Conservation (phyloP, 2,329 filamentous ascomycete genomes). For the Massarina eburnea region DNA sequence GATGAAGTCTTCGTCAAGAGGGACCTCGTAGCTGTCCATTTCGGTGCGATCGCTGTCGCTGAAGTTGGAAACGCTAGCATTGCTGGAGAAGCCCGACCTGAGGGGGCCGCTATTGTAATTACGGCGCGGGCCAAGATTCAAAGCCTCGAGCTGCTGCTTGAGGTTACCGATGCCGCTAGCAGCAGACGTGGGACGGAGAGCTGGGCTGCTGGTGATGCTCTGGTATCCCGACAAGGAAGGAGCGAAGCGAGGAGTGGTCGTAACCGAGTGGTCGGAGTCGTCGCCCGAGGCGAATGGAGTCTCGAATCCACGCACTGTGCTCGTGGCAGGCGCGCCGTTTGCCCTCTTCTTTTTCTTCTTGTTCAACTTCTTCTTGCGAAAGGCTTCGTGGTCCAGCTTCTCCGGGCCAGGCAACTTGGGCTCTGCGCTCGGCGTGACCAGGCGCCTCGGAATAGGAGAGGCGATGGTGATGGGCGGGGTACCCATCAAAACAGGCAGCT, state of each 20-base stretch:
- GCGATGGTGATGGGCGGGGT: slow-evolving; percentile 41
- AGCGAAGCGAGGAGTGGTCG: slow-evolving; percentile 46
- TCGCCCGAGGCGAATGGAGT: slow-evolving; percentile 56
- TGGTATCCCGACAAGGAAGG: slow-evolving; percentile 47
- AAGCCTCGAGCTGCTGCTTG: slow-evolving; percentile 76
- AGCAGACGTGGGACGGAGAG: slow-evolving; percentile 52
- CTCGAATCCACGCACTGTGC: slow-evolving; percentile 51
- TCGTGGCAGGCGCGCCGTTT: slow-evolving; percentile 35
- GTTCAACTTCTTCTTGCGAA: slow-evolving; percentile 43
- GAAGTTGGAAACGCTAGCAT: slow-evolving; percentile 58
- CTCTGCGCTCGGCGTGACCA: slow-evolving; percentile 23
- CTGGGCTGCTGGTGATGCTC: slow-evolving; percentile 56
- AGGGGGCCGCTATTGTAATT: slow-evolving; percentile 34
- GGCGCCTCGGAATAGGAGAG: slow-evolving; percentile 35
- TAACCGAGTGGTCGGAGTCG: slow-evolving; percentile 54
- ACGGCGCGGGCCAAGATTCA: slow-evolving; percentile 66
- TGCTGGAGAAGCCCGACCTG: slow-evolving; percentile 53
- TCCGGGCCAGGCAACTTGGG: slow-evolving; percentile 28
- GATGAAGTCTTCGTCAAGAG: slow-evolving; percentile 80
- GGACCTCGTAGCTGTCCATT: slow-evolving; percentile 80
- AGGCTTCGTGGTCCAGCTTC: slow-evolving; percentile 42
- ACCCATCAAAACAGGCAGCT: slow-evolving; percentile 26
- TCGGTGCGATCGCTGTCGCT: slow-evolving; percentile 72
- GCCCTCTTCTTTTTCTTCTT: slow-evolving; percentile 40
- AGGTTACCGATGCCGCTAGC: slow-evolving; percentile 77